Evolutionary conservation across 768 basidiomycete genomes (phyloP).

Genomic region (Boletellus emodensis): DNA sequence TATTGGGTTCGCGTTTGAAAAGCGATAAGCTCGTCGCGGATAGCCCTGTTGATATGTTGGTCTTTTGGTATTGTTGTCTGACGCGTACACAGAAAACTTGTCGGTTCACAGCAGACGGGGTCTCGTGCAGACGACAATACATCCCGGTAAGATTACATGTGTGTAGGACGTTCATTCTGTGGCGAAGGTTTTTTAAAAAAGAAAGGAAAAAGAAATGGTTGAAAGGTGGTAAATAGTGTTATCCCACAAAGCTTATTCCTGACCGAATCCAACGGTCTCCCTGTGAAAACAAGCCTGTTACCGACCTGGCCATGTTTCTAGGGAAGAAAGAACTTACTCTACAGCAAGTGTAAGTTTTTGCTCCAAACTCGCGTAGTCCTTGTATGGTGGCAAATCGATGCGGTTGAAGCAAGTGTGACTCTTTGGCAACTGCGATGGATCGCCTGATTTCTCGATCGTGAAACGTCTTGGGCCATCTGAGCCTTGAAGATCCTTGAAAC

Average conservation of each 20-base stretch:
- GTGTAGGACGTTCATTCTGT: conserved; percentile 23
- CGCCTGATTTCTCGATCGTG: conserved; percentile 98
- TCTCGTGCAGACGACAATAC: conserved; percentile 12
- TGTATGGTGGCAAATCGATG: conserved; percentile 97
- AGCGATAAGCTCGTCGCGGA: conserved; percentile 32
- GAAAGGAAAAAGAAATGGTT: neutral
- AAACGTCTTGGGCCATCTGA: conserved; percentile 96
- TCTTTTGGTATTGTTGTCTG: conserved; percentile 6
- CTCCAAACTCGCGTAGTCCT: conserved; percentile 90
- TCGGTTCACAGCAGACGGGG: neutral
- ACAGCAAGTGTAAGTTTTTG: conserved; percentile 93
- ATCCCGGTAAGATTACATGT: conserved; percentile 29
- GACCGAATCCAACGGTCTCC: conserved; percentile 93
- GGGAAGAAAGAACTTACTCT: conserved; percentile 56
- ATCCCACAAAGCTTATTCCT: conserved; percentile 55
- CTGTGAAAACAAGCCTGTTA: conserved; percentile 35
- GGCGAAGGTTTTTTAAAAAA: conserved; percentile 1
- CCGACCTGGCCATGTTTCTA: conserved; percentile 6
- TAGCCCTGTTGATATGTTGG: neutral
- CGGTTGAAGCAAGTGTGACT: conserved; percentile 95
- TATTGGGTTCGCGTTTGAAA: conserved; percentile 89
- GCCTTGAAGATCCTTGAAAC: conserved; percentile 97
- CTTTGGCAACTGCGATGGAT: conserved; percentile 95
- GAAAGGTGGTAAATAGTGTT: conserved; percentile 12
- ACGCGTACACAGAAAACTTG: conserved; percentile 4